Evolutionary conservation across 2,329 filamentous ascomycete species (phyloP).

Genomic region (Chaetoscypha palmicola): DNA sequence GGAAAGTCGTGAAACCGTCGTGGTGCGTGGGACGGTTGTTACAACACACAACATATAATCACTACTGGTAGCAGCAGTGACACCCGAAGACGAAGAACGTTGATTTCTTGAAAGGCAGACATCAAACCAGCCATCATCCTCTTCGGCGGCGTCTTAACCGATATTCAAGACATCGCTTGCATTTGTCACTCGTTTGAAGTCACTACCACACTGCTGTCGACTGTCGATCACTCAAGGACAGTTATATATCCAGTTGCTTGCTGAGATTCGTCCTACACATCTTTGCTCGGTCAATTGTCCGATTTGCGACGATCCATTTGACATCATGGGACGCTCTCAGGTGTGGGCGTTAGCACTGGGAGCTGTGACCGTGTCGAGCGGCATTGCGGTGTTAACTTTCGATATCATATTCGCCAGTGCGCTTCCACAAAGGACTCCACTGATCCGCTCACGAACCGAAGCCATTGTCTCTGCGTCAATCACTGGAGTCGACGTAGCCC

Average conservation of each 20-base stretch:
- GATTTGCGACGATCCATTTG: slow-evolving; percentile 7
- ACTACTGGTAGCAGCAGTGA: slow-evolving; percentile 15
- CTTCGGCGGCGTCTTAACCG: slow-evolving; percentile 8
- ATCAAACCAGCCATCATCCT: slow-evolving; percentile 9
- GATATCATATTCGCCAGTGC: slow-evolving; percentile 27
- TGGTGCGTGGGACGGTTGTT: slow-evolving; percentile 10
- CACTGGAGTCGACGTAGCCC: slow-evolving; percentile 15
- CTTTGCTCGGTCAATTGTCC: not conserved
- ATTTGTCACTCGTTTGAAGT: slow-evolving; percentile 22
- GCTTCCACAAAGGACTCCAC: slow-evolving; percentile 15
- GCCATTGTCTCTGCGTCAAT: slow-evolving; percentile 26
- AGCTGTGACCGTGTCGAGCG: slow-evolving; percentile 25
- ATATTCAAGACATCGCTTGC: slow-evolving; percentile 20
- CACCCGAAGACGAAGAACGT: slow-evolving; percentile 12
- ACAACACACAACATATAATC: slow-evolving; percentile 14
- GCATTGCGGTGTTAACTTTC: slow-evolving; percentile 24
- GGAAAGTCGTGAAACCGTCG: slow-evolving; percentile 9
- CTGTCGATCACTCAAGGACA: slow-evolving; percentile 1
- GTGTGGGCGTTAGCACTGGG: slow-evolving; percentile 24
- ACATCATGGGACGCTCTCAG: slow-evolving; percentile 21
- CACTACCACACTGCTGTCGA: slow-evolving; percentile 7
- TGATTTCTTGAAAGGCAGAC: slow-evolving; percentile 15
- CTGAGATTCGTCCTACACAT: slow-evolving; percentile 16
- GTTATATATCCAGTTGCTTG: slow-evolving; percentile 13
- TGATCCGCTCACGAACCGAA: slow-evolving; percentile 12